Evolutionary conservation across 495 filamentous ascomycete species (phyloP), one percentile per base, ranked within the genome.

Genomic region (Podospora fimiseda): DNA sequence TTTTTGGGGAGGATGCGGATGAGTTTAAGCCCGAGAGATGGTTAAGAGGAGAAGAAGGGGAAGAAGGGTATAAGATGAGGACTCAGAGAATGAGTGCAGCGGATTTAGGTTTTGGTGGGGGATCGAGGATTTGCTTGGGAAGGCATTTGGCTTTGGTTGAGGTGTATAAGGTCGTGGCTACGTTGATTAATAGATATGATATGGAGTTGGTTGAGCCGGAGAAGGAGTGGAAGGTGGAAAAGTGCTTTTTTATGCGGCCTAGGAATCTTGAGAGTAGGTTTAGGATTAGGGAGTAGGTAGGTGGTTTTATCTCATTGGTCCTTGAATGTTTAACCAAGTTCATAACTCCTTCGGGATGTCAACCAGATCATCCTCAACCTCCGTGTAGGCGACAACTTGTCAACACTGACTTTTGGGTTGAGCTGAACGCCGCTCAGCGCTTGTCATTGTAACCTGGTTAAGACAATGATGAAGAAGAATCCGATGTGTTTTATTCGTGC

Each of bases 131-230:
- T 8, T 88, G 84, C 58, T 74, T 85, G 56, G 84, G 84, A 8
- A 80, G 76, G 60, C 82, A 86, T 53, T 72, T 87, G 48, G 75
- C 72, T 33, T 62, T 79, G 60, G 55, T 86, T 49, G 83, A 87
- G 68, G 74, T 86, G 19, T 79, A 80, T 55, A 87, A 87, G 64
- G 57, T 86, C n/a, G 74, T 85, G 40, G 82, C 84, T n/a, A 80
- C 77, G 44, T 68, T 86, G 48, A 70, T 85, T 50, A 44, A 43
- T 66, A 73, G 41, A 63, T 74, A 45, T 82, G 77, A 83, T 8
- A 52, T 64, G 22, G 56, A 47, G 43, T 30, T 64, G 45, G 48
- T 33, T 18, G 43, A 62, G 19, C 27, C 27, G 27, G 20, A 40
- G 11, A 43, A 9, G 33, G 59, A 59, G 39, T 64, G 59, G 61